Percentiles rank a stretch among this genome's conserved stretches.
Conservation (phyloP, 805 yeast species). For the Candida yuanshanica region DNA sequence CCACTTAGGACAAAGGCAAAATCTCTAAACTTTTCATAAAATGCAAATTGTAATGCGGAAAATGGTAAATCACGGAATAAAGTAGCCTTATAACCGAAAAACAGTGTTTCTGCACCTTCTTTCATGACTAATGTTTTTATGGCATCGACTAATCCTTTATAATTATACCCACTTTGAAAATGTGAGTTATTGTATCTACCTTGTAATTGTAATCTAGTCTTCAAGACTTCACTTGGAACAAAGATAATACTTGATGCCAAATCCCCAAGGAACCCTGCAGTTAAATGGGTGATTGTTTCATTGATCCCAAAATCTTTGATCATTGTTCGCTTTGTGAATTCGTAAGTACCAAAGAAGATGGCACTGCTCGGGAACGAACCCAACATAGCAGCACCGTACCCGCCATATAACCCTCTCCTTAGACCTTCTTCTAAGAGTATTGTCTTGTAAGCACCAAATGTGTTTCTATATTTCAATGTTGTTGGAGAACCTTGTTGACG, state of each 20-base stretch:
- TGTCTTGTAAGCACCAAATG: conserved; percentile 69
- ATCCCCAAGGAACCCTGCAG: conserved; percentile 93
- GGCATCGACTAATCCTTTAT: conserved; percentile 70
- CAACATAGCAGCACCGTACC: conserved; percentile 84
- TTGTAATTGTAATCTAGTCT: conserved; percentile 89
- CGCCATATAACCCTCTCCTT: conserved; percentile 80
- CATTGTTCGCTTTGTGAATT: conserved; percentile 65
- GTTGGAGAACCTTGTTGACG: conserved; percentile 92
- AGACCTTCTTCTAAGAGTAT: conserved; percentile 84
- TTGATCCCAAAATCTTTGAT: conserved; percentile 59
- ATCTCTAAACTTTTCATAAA: conserved; percentile 78
- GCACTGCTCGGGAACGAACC: conserved; percentile 95
- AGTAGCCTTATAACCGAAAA: conserved; percentile 93
- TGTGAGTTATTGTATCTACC: conserved; percentile 78
- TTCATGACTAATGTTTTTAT: conserved; percentile 49
- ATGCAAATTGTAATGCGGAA: conserved; percentile 92
- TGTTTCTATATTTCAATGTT: conserved; percentile 60
- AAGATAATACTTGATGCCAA: conserved; percentile 81
- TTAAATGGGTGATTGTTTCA: conserved; percentile 73
- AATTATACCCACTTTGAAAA: conserved; percentile 83
- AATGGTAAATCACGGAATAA: conserved; percentile 90
- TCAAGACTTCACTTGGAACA: conserved; percentile 93
- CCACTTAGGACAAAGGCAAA: conserved; percentile 41
- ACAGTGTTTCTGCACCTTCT: conserved; percentile 76
- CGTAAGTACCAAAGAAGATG: conserved; percentile 90